Evolutionary conservation across 1,139 yeast genomes (phyloP).

Genomic region (Casaregolazyma suthepensis): DNA sequence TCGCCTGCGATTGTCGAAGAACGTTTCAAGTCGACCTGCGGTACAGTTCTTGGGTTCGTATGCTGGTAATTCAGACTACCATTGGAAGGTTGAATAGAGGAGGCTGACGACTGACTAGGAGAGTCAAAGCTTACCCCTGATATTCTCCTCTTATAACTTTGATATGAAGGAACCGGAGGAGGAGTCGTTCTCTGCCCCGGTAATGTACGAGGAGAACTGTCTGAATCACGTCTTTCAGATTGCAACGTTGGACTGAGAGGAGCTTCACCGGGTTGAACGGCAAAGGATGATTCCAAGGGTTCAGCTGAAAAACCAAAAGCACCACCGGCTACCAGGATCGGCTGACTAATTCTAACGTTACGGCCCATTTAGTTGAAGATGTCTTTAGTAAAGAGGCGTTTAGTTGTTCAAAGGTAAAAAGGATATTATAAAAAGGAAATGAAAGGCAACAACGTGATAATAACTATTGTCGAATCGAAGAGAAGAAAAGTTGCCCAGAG

Average conservation of each 20-base stretch:
- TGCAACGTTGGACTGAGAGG: conserved; percentile 4
- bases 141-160: background rate
- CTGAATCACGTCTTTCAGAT: background rate
- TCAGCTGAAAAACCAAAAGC: conserved; percentile 8
- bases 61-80: background rate
- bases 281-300: conserved; percentile 3
- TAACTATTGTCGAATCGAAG: background rate
- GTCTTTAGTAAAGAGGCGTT: background rate
- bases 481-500: no score
- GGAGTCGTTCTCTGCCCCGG: background rate
- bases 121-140: background rate
- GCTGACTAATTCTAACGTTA: conserved; percentile 1
- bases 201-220: conserved; percentile 1
- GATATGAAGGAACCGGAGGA: conserved; percentile 4
- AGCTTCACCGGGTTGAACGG: background rate
- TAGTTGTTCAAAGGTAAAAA: background rate
- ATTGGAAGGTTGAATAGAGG: background rate
- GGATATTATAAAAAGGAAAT: background rate
- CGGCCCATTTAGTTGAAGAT: background rate
- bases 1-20: background rate
- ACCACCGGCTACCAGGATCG: conserved; percentile 6
- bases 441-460: background rate
- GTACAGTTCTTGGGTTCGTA: background rate
- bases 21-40: conserved; percentile 3
- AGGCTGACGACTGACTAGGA: background rate